A percentile compares a stretch with the other conserved stretches of the same genome.
phyloP scores from a whole-genome alignment of 495 filamentous ascomycete species.

The Xylaria curta region DNA sequence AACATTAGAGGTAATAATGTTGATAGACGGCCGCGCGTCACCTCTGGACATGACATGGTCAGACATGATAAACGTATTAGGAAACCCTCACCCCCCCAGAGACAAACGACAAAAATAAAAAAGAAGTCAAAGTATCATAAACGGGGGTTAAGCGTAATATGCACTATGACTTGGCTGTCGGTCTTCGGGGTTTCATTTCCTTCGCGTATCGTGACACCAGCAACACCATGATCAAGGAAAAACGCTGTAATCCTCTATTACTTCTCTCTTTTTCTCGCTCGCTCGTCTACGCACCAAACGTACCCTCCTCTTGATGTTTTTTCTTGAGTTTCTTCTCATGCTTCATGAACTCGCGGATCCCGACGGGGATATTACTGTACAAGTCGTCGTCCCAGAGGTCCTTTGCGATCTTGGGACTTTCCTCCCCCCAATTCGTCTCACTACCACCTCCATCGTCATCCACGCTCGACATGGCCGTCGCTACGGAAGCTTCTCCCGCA shows the following conservation, averaged over 20 bases:
- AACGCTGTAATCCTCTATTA: neutral
- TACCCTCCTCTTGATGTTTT: slow-evolving; percentile 62
- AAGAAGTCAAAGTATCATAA: neutral
- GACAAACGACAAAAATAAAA: neutral
- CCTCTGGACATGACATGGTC: slow-evolving; percentile 31
- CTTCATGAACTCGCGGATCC: slow-evolving; percentile 96
- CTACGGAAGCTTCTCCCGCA: neutral
- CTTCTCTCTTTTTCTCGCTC: neutral
- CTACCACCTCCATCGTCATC: slow-evolving; percentile 84
- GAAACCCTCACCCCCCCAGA: neutral
- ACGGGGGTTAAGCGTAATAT: neutral
- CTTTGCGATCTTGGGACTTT: slow-evolving; percentile 42
- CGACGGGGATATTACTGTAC: slow-evolving; percentile 85
- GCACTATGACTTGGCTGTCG: slow-evolving; percentile 7
- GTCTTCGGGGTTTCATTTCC: slow-evolving; percentile 22
- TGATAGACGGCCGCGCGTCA: slow-evolving; percentile 34
- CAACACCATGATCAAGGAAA: neutral
- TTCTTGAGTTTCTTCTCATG: slow-evolving; percentile 90
- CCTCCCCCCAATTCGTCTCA: slow-evolving; percentile 63
- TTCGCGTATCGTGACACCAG: neutral
- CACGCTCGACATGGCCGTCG: slow-evolving; percentile 55
- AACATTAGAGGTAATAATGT: slow-evolving; percentile 31
- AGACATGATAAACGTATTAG: slow-evolving; percentile 23
- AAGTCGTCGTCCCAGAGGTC: slow-evolving; percentile 64
- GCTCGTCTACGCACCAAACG: slow-evolving; percentile 45